Base-by-base conservation (phyloP, 2,329 filamentous ascomycete species). In the Xylaria sp. region DNA sequence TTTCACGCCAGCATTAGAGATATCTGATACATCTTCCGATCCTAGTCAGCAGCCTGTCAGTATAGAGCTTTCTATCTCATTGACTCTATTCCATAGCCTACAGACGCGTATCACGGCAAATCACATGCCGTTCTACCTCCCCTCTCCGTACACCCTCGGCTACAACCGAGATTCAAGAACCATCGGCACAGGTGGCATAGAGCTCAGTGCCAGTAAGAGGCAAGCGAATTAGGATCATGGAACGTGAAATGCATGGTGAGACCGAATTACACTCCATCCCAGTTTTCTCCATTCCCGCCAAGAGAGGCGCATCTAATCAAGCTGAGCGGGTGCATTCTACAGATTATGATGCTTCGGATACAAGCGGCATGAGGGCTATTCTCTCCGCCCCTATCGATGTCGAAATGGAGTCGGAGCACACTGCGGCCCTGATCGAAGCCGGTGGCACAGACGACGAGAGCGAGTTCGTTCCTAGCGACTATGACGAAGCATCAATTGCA, bases 401-500 rank as follows among this genome's bases (percentile, higher is more conserved):
- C 23, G 57, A 67, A 12, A 57, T 59, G 25, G 52, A 67, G 23
- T 41, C 52, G 13, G 48, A 62, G 28, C 31, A 64, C 13, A 36
- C 25, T 3, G 48, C 15, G 12, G 63, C 54, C 10, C 65, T 71
- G 20, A 71, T 73, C 55, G 71, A 72, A 54, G 69, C 71, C 23
- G 71, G 71, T 25, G 71, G 71, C 25, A 68, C 62, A 18, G 69
- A 72, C 18, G 71, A 72, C n/a, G 71, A 71, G 20, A 64, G 58
- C 20, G 71, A 72, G 18, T 75, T 75, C 52, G 55, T 48, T 20
- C 72, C 72, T 9, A 75, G 74, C 59, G 74, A 74, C 55, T 75
- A 71, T 23, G 80, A 80, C 49, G 74, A 72, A 39, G 75, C 73
- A 10, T 78, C 76, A 0, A 57, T 77, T 10, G 62, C 71, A 23